Conservation (phyloP, 2,329 filamentous ascomycete species). For the Lecanicillium sp. region DNA sequence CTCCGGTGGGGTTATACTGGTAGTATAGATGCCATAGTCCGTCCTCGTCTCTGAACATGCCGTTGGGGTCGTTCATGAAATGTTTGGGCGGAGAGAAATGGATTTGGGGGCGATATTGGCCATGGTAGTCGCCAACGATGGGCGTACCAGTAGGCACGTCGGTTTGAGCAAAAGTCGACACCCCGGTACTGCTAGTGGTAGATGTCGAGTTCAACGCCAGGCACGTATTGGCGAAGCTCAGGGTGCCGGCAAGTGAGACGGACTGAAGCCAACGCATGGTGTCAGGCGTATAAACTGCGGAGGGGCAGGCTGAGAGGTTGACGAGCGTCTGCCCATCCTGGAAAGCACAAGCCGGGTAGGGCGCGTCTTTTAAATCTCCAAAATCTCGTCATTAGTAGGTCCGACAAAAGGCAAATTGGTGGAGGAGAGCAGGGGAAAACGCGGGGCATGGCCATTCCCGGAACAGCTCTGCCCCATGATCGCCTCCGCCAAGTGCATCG, state of each 20-base stretch:
- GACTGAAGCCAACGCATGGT: slow-evolving; percentile 15
- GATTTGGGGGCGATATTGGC: slow-evolving; percentile 41
- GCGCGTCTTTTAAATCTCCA: neutral
- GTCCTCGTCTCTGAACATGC: slow-evolving; percentile 52
- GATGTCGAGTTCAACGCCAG: slow-evolving; percentile 1
- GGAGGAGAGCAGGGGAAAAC: neutral
- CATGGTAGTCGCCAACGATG: slow-evolving; percentile 22
- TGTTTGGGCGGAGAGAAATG: slow-evolving; percentile 49
- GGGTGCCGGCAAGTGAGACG: slow-evolving; percentile 6
- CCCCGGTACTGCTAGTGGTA: neutral
- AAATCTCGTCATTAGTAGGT: neutral
- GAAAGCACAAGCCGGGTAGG: no score
- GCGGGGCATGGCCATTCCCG: neutral
- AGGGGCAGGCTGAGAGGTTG: neutral
- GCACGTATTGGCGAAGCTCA: slow-evolving; percentile 6
- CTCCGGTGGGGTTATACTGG: slow-evolving; percentile 42
- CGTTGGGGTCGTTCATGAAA: slow-evolving; percentile 60
- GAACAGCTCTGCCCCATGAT: slow-evolving; percentile 7
- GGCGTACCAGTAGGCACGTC: slow-evolving; percentile 20
- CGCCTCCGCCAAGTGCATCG: neutral
- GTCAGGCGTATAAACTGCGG: neutral
- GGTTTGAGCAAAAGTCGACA: slow-evolving; percentile 10
- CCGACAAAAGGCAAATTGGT: slow-evolving; percentile 1
- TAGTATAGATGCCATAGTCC: slow-evolving; percentile 61
- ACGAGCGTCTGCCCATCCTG: neutral